Conservation (phyloP, 2,329 filamentous ascomycete genomes). For the Trichoderma pleuroti region DNA sequence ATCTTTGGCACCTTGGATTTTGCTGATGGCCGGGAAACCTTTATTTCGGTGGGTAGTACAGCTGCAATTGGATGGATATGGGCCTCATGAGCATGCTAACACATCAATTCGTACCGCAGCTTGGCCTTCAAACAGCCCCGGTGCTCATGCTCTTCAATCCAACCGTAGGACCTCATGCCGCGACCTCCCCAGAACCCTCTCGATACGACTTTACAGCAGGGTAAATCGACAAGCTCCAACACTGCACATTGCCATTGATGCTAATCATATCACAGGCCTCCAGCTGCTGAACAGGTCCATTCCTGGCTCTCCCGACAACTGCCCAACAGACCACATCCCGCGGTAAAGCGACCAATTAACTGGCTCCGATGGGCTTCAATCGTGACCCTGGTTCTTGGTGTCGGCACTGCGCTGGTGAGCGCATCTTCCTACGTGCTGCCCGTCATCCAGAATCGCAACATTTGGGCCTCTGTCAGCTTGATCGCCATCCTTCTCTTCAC, state of each 20-base stretch:
- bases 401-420: constrained; percentile 64
- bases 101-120: constrained; percentile 46
- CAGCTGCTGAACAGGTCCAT: constrained; percentile 74
- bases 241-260: neutral
- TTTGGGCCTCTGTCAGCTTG: constrained; percentile 88
- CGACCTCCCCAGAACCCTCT: constrained; percentile 61
- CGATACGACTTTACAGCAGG: constrained; percentile 82
- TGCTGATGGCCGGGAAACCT: constrained; percentile 73
- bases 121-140: constrained; percentile 90
- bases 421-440: constrained; percentile 77
- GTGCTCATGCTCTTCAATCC: constrained; percentile 85
- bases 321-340: constrained; percentile 71
- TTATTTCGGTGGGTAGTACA: constrained; percentile 67
- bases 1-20: constrained; percentile 89
- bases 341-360: constrained; percentile 82
- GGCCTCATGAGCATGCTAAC: neutral
- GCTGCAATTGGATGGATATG: neutral
- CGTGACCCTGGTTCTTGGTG: constrained; percentile 66
- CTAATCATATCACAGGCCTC: constrained; percentile 49
- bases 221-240: constrained; percentile 46
- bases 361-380: constrained; percentile 70
- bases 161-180: constrained; percentile 76
- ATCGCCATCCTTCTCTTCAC: constrained; percentile 90
- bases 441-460: constrained; percentile 80
- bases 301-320: constrained; percentile 76